Conservation (phyloP, 2,329 filamentous ascomycete genomes). For the Diplodia sapinea region DNA sequence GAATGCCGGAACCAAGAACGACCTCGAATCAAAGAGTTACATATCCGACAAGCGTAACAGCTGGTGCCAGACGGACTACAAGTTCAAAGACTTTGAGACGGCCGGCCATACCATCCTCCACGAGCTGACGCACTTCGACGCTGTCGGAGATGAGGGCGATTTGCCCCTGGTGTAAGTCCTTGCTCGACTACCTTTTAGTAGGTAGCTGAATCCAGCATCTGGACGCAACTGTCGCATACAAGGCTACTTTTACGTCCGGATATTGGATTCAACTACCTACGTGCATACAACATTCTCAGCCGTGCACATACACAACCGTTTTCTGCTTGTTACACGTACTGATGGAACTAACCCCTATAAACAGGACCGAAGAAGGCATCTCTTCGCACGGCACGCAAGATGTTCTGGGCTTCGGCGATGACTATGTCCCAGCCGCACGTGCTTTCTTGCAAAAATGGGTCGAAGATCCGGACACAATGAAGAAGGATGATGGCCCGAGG, state of each 20-base stretch:
- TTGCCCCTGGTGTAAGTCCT: not conserved
- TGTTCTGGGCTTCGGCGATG: not conserved
- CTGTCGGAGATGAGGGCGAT: not conserved
- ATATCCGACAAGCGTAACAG: not conserved
- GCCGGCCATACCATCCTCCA: not conserved
- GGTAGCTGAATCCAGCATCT: too few relatives aligned
- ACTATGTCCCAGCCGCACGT: not conserved
- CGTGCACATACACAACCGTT: fast-evolving
- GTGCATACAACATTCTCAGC: too few relatives aligned
- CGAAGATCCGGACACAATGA: not conserved
- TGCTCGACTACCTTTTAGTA: too few relatives aligned
- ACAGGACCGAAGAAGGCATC: not conserved
- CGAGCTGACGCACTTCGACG: not conserved
- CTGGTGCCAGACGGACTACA: not conserved
- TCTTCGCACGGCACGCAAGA: not conserved
- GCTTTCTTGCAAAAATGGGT: not conserved
- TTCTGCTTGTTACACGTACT: not conserved
- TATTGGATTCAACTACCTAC: too few relatives aligned
- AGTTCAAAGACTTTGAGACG: not conserved
- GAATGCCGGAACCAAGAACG: not conserved
- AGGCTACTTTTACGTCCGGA: too few relatives aligned
- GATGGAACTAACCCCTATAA: not conserved
- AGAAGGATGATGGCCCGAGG: not conserved
- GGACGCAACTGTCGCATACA: too few relatives aligned
- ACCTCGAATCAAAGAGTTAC: not conserved